These are phyloP conservation scores for Pichia sp. DNA, from an alignment of 1,139 yeast species.

Conservation along the genomic window DNA sequence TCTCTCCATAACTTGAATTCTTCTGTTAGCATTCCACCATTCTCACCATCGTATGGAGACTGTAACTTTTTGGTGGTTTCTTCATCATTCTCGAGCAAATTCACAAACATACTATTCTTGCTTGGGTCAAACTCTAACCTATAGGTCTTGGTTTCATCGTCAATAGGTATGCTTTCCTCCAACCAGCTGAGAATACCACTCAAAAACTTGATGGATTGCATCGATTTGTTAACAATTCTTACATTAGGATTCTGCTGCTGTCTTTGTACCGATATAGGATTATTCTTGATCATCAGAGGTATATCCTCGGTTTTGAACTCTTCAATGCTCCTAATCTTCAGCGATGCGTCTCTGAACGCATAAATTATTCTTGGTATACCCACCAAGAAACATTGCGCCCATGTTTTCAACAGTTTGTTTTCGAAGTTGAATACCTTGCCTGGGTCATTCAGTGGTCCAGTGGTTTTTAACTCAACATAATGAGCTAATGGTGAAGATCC, in stretches of 20 bases:
- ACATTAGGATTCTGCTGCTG: constrained; percentile 26
- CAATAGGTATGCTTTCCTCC: constrained; percentile 48
- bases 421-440: constrained; percentile 61
- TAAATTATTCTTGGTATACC: constrained; percentile 76
- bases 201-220: constrained; percentile 78
- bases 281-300: constrained; percentile 54
- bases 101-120: constrained; percentile 36
- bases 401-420: constrained; percentile 64
- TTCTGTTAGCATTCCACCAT: constrained; percentile 41
- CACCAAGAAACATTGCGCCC: constrained; percentile 91
- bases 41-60: constrained; percentile 30
- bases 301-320: constrained; percentile 72
- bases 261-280: constrained; percentile 33
- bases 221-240: constrained; percentile 47
- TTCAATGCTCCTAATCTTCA: constrained; percentile 63
- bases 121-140: constrained; percentile 39
- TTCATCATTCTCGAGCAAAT: constrained; percentile 33
- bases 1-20: constrained; percentile 64
- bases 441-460: constrained; percentile 49
- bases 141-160: constrained; percentile 47
- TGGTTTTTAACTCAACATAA: constrained; percentile 83
- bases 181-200: constrained; percentile 84
- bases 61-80: constrained; percentile 24
- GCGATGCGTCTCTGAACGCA: constrained; percentile 79
- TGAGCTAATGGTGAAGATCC: constrained; percentile 54